These are phyloP conservation scores for Cytospora piceae DNA, from an alignment of 2,329 filamentous ascomycete genomes.

Conservation along the genomic window DNA sequence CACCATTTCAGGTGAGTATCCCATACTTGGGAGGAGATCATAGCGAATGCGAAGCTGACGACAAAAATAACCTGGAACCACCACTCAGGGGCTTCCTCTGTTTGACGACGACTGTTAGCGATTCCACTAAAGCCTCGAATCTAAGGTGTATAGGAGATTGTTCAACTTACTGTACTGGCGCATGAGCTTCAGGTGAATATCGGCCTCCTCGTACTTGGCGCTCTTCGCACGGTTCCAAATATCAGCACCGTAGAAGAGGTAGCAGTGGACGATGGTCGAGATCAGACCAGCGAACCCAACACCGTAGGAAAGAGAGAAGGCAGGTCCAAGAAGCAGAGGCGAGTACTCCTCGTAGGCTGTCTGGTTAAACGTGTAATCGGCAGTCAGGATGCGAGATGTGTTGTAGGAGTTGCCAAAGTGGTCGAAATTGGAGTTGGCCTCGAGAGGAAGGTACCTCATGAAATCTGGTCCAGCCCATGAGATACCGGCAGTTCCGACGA, in stretches of 20 bases:
- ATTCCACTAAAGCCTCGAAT: neutral
- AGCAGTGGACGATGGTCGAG: conserved; percentile 18
- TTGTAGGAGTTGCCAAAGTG: conserved; percentile 3
- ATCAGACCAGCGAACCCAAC: conserved; percentile 15
- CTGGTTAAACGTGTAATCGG: conserved; percentile 15
- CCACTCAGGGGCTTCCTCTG: conserved; percentile 26
- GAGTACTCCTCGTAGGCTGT: conserved; percentile 20
- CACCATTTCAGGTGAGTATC: conserved; percentile 28
- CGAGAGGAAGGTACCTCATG: conserved; percentile 17
- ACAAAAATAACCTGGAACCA: conserved; percentile 25
- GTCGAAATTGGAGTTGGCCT: conserved; percentile 13
- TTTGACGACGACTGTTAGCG: neutral
- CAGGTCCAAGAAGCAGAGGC: neutral
- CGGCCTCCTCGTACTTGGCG: conserved; percentile 22
- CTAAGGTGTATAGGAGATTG: neutral
- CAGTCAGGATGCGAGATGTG: conserved; percentile 5
- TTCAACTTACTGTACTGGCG: conserved; percentile 16
- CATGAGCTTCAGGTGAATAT: conserved; percentile 28
- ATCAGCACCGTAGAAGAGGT: conserved; percentile 33
- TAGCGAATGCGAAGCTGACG: conserved; percentile 20
- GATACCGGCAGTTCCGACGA: conserved; percentile 8
- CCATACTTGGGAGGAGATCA: conserved; percentile 21
- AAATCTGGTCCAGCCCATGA: conserved; percentile 17
- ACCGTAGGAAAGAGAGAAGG: conserved; percentile 14
- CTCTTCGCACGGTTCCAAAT: conserved; percentile 32